phyloP scores from a whole-genome alignment of 768 basidiomycete species.

The Lentinula guzmanii region DNA sequence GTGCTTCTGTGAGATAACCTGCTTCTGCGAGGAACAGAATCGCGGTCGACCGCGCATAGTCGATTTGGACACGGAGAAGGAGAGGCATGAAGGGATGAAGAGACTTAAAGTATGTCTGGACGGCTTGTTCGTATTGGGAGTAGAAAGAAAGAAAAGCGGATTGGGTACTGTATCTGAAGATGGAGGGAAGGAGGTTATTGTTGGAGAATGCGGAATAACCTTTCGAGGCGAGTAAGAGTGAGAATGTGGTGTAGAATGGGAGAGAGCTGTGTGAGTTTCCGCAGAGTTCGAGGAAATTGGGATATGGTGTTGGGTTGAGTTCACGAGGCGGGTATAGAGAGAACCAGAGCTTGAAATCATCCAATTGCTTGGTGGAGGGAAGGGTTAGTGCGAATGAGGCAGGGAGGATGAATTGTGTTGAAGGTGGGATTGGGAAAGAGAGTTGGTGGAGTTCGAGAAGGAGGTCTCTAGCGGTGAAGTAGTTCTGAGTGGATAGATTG shows the following conservation, averaged over 20 bases:
- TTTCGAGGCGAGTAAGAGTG: constrained; percentile 30
- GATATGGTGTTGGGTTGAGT: neutral
- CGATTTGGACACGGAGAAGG: neutral
- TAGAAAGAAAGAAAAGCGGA: constrained; percentile 33
- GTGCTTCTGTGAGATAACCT: constrained; percentile 32
- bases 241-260: constrained; percentile 21
- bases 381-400: constrained; percentile 18
- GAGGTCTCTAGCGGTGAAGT: constrained; percentile 3
- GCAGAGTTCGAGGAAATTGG: constrained; percentile 12
- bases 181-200: constrained; percentile 22
- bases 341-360: constrained; percentile 7
- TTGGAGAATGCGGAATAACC: constrained; percentile 25
- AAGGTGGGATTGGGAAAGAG: constrained; percentile 20
- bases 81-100: too few species aligned
- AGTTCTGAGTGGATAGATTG: neutral
- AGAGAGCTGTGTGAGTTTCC: constrained; percentile 22
- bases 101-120: neutral
- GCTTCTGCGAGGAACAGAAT: constrained; percentile 34
- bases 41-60: constrained; percentile 21
- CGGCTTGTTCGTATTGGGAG: constrained; percentile 22
- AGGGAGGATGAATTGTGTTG: constrained; percentile 21
- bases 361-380: neutral
- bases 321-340: neutral
- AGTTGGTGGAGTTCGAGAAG: constrained; percentile 26
- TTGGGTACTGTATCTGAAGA: constrained; percentile 38